phyloP scores from a whole-genome alignment of 163 green algal species.

The Scenedesmus sp. region DNA sequence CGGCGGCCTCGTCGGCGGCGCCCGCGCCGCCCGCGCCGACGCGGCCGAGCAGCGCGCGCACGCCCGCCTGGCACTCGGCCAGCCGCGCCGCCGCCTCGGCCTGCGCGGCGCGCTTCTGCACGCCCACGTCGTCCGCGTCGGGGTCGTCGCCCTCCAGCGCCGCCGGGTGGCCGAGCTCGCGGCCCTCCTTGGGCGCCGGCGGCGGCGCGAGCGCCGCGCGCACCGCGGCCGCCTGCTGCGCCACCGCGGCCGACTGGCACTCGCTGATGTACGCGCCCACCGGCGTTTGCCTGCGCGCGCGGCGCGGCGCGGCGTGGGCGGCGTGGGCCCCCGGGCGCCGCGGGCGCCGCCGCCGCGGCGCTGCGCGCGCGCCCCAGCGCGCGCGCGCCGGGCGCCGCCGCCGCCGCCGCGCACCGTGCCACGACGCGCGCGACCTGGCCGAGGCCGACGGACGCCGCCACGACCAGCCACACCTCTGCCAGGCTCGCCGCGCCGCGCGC shows the following conservation, averaged over 20 bases:
- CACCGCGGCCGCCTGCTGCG: too few relatives aligned
- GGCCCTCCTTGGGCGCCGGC: too few relatives aligned
- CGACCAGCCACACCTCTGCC: slow-evolving; percentile 23
- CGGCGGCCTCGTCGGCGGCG: neutral
- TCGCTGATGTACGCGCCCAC: too few relatives aligned
- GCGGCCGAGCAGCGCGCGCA: slow-evolving; percentile 9
- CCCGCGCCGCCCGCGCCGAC: neutral
- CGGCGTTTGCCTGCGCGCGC: too few relatives aligned
- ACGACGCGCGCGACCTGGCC: neutral
- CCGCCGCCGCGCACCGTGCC: neutral
- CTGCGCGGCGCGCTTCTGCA: slow-evolving; percentile 4
- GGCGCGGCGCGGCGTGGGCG: too few relatives aligned
- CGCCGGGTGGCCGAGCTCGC: too few relatives aligned
- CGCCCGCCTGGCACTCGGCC: neutral
- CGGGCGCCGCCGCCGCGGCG: neutral
- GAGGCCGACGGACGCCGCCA: neutral
- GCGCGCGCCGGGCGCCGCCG: too few relatives aligned
- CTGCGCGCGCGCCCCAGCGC: too few relatives aligned
- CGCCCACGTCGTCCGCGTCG: slow-evolving; percentile 21
- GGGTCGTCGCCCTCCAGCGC: too few relatives aligned
- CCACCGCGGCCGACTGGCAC: too few relatives aligned
- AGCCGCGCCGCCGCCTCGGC: slow-evolving; percentile 21
- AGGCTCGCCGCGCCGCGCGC: neutral
- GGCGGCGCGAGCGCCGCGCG: too few relatives aligned
- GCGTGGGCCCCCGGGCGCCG: too few relatives aligned